Conservation (phyloP, 2,329 filamentous ascomycete genomes). For the Parastagonospora avenae region DNA sequence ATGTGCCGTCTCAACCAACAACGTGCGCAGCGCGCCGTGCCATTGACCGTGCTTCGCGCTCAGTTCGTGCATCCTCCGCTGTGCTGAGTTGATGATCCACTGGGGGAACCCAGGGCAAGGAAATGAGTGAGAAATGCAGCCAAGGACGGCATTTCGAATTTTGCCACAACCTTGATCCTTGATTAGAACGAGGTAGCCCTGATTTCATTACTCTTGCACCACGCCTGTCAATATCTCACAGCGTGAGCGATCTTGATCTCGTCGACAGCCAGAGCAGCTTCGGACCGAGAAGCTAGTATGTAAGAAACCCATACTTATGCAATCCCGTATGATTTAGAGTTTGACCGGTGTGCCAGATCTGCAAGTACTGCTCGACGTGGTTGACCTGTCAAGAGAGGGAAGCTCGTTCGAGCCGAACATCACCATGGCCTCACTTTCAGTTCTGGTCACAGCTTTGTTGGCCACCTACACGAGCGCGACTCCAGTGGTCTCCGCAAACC, state of each 20-base stretch:
- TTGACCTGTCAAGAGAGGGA: slow-evolving; percentile 11
- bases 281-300: neutral
- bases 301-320: too few relatives aligned
- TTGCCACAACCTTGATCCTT: neutral
- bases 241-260: neutral
- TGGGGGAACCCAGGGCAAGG: neutral
- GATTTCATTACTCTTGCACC: neutral
- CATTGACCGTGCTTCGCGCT: neutral
- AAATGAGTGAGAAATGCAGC: slow-evolving; percentile 6
- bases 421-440: slow-evolving; percentile 18
- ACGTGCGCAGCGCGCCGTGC: slow-evolving; percentile 1
- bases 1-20: neutral
- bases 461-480: slow-evolving; percentile 27
- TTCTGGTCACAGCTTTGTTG: slow-evolving; percentile 31
- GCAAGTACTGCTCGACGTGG: slow-evolving; percentile 2
- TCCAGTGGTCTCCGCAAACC: slow-evolving; percentile 16
- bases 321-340: slow-evolving; percentile 1
- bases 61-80: neutral
- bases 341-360: slow-evolving; percentile 14
- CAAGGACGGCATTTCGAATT: slow-evolving; percentile 5
- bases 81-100: neutral
- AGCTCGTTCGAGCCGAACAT: neutral
- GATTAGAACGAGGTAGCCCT: neutral
- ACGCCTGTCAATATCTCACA: neutral
- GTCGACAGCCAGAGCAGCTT: neutral